Base-by-base conservation (phyloP, 139 green algal species). In the Coelastrella sp. region DNA sequence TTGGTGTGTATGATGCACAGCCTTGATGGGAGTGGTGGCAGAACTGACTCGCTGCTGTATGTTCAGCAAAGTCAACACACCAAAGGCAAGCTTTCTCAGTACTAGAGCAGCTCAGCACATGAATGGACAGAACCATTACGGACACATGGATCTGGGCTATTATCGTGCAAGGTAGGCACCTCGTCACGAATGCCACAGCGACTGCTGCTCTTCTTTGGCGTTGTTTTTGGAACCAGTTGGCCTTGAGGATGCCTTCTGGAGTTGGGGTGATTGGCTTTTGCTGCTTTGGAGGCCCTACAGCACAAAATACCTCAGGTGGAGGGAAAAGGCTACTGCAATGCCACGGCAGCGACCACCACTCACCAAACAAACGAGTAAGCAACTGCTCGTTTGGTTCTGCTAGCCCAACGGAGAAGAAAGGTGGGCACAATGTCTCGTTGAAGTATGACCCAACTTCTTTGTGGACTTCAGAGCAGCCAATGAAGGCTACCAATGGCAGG, bases 191-290 rank as follows among this genome's bases (percentile, higher is more conserved):
- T n/a, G 68, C 84, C n/a, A 92, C 67, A 2, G 80, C 89, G 32
- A 85, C 86, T 37, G 89, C 81, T 43, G 89, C 68, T 32, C 86
- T 84, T n/a, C 85, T 86, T 21, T 85, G 73, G 5, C 89, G 41
- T 51, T 92, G 89, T 80, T 90, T 90, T 19, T 64, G 27, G 48
- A 92, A 88, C 89, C 89, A 92, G 51, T 92, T 86, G 13, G 89
- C 83, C 86, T 86, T 86, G 34, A 86, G 67, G 23, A 86, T 80
- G 48, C 80, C 80, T 41, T 86, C 80, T 32, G 80, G 80, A 3
- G 80, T 79, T n/a, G n/a, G n/a, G 50, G 34, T 63, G 53, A 86
- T 80, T 9, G 80, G 67, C 80, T 86, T 86, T 4, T 11, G 35
- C n/a, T 48, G 34, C 48, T 43, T 40, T 27, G 59, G 51, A 6